phyloP scores from a whole-genome alignment of 805 yeast species.

The Sungouiozyma intestinalis region DNA sequence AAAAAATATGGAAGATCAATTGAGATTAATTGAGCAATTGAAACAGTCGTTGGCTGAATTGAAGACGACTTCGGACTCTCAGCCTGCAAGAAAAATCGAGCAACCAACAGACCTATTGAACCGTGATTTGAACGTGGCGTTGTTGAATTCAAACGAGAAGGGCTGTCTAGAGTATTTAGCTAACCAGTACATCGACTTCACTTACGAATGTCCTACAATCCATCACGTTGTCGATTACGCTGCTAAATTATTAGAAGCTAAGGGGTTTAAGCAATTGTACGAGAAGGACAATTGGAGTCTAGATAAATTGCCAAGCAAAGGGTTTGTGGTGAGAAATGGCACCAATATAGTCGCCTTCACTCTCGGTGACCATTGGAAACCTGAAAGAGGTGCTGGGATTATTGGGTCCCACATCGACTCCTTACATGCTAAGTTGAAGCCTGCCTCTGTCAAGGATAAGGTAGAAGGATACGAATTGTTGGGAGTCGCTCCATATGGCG shows the following conservation, averaged over 20 bases:
- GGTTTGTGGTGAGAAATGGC: constrained; percentile 60
- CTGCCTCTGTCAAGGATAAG: constrained; percentile 47
- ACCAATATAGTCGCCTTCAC: constrained; percentile 59
- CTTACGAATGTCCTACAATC: constrained; percentile 62
- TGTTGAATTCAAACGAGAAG: too few species aligned
- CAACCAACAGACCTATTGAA: too few species aligned
- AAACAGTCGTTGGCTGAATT: background rate
- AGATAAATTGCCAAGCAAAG: constrained; percentile 37
- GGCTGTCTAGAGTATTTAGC: constrained; percentile 19
- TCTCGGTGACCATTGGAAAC: constrained; percentile 56
- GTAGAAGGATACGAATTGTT: constrained; percentile 68
- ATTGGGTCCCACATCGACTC: constrained; percentile 74
- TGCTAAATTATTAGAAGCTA: constrained; percentile 36
- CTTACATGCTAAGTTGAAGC: constrained; percentile 58
- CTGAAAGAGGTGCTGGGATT: constrained; percentile 55
- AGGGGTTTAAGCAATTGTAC: constrained; percentile 55
- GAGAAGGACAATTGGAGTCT: constrained; percentile 43
- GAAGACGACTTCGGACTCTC: background rate
- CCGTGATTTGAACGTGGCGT: too few species aligned
- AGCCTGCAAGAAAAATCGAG: too few species aligned
- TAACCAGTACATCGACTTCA: constrained; percentile 57
- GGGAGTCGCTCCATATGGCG: constrained; percentile 81
- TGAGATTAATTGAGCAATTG: background rate
- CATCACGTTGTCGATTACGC: constrained; percentile 58
- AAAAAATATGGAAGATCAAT: background rate